Base-by-base conservation (phyloP, 1,139 yeast genomes). In the Williopsis jadinii region DNA sequence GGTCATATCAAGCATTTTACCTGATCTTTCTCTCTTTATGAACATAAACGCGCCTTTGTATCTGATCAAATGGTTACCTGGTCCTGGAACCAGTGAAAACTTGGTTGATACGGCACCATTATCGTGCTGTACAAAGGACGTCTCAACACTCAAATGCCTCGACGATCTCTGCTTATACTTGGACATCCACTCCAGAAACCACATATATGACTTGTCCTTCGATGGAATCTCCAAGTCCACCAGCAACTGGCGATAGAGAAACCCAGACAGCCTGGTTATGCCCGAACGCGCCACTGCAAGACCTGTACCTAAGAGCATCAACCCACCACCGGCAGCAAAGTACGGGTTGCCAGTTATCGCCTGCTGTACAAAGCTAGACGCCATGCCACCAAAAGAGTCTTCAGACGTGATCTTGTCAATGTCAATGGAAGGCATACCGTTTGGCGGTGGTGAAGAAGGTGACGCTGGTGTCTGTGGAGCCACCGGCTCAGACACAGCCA, bases 181-280 rank as follows among this genome's bases (percentile, higher is more conserved):
- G 0, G 97, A 77, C 96, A 92, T 90, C 98, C 98, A 92, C 52
- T 87, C 95, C 41, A 92, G 68, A 56, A 92, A 90, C 97, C 98
- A 94, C 41, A 81, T 70, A 59, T 92, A 92, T 24, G 96, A 85
- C 58, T 88, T 88, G 62, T 92, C 98, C 61, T 86, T 86, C 24
- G 94, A 83, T 19, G 96, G 94, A 34, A 92, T 90, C 59, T 92
- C 98, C 49, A 92, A 68, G 60, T 92, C 97, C 26, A 90, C 96
- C 40, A 94, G 68, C 69, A 92, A 62, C 55, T 87, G 94, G 40
- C 95, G 75, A 59, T 88, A 87, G 10, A 86, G 57, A 41, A 92
- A 73, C 3, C 78, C 69, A 3, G 92, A 77, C 3, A 80, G 68
- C 42, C 81, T 73, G 37, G 77, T 68, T 1, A 83, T 61, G 1